Base-by-base conservation (phyloP, 331 rosid species). In the Phaseolus coccineus region DNA sequence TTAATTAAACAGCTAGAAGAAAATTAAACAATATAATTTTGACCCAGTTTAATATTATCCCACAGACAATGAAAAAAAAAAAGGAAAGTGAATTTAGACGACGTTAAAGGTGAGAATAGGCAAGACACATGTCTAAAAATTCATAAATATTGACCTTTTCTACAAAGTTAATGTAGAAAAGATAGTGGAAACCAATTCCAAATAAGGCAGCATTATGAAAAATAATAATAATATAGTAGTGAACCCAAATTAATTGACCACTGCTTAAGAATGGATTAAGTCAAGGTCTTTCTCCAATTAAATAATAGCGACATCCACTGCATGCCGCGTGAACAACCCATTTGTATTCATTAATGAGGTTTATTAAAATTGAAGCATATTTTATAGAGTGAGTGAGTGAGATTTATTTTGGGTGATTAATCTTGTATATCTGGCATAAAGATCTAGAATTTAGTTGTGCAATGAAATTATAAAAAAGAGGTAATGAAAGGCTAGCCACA, bases 241-340 rank as follows among this genome's bases (percentile, higher is more conserved):
- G 71, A 58, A 71, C 50, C 67, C 62, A 65, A 33, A 66, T 63
- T 58, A 73, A 72, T 48, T 65, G 85, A 75, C 42, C 53, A 46
- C 3, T 22, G 37, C 6, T 22, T 61, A 77, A 51, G 46, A 22
- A 51, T 58, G 56, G 78, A 85, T 73, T 63, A 31, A 55, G 85
- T 85, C 81, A 77, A 85, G 68, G 76, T 78, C 61, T 42, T 51
- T 73, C 44, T 66, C n/a, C 39, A 68, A 25, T 44, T 61, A 77
- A 71, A 40, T 70, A 70, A 42, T 13, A 69, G 55, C 30, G 52
- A 50, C 47, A 78, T 85, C 4, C 69, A 79, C 46, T 48, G 62
- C 81, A 16, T 52, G 68, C 81, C 83, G 86, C 87, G 88, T 81
- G 85, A 83, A 78, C 82, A 87, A 19, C 22, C 22, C 22, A 19